Evolutionary conservation across 345 rosid species (phyloP).

Genomic region (Eucalyptus leucophloia): DNA sequence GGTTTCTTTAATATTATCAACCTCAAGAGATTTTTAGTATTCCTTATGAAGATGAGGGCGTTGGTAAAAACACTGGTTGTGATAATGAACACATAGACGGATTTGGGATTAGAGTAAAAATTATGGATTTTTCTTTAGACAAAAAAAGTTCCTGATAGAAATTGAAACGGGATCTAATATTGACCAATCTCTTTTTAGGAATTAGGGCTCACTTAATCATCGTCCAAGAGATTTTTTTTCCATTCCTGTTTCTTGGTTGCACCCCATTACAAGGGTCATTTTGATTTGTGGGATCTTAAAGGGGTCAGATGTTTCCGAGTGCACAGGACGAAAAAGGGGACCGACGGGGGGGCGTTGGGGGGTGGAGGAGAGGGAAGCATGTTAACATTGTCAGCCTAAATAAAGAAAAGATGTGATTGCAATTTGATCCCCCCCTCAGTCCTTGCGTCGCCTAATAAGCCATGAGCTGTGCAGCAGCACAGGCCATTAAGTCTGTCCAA

Average conservation of each 20-base stretch:
- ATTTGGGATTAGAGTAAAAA: not conserved
- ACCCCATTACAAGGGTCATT: not conserved
- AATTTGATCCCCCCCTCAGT: not conserved
- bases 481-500: not conserved
- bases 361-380: not conserved
- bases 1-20: not conserved
- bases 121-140: not conserved
- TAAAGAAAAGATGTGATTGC: not conserved
- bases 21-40: not conserved
- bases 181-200: not conserved
- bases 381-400: not conserved
- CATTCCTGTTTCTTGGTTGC: not conserved
- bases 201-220: not conserved
- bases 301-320: not conserved
- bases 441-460: not conserved
- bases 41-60: not conserved
- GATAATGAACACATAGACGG: not conserved
- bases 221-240: not conserved
- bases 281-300: not conserved
- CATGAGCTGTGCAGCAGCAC: not conserved
- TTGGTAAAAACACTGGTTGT: fast-evolving
- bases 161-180: not conserved
- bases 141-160: not conserved
- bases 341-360: not conserved
- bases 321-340: not conserved